Percentiles rank a stretch among this genome's conserved stretches.
These are phyloP conservation scores for Corymbia maculata DNA, from an alignment of 345 rosid genomes.

Conservation along the genomic window DNA sequence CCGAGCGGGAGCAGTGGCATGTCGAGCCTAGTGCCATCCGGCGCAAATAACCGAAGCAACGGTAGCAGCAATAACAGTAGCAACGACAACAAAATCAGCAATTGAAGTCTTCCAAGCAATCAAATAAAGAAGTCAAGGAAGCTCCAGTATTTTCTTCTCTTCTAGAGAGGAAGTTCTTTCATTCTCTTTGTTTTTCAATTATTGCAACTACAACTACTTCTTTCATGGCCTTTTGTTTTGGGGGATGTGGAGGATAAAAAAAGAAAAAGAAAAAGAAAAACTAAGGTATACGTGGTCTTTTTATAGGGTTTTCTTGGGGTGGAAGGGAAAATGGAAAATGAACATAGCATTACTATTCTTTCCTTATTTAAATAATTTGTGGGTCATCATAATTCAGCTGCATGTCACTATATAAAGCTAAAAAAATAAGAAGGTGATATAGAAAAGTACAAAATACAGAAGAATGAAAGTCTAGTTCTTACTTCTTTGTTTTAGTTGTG, in stretches of 20 bases:
- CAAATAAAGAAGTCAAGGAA: background rate
- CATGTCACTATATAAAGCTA: constrained; percentile 1
- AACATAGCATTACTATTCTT: background rate
- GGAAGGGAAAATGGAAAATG: background rate
- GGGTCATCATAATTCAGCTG: background rate
- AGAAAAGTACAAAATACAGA: background rate
- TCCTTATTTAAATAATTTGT: constrained; percentile 15
- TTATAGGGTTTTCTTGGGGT: background rate
- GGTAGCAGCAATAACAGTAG: constrained; percentile 4
- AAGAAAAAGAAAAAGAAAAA: too few relatives aligned
- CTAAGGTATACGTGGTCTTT: background rate
- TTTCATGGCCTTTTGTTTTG: background rate
- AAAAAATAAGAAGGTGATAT: background rate
- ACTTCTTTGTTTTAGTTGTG: background rate
- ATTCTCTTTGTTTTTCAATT: background rate
- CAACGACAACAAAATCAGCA: constrained; percentile 20
- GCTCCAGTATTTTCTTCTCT: background rate
- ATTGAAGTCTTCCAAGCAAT: background rate
- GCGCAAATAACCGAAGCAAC: constrained; percentile 9
- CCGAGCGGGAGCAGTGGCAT: constrained; percentile 11
- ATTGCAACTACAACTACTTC: background rate
- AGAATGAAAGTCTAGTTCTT: background rate
- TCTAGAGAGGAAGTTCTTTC: background rate
- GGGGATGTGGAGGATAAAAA: background rate
- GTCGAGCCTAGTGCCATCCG: background rate